These are phyloP conservation scores for Salix brachista DNA, from an alignment of 345 rosid species.

Conservation along the genomic window DNA sequence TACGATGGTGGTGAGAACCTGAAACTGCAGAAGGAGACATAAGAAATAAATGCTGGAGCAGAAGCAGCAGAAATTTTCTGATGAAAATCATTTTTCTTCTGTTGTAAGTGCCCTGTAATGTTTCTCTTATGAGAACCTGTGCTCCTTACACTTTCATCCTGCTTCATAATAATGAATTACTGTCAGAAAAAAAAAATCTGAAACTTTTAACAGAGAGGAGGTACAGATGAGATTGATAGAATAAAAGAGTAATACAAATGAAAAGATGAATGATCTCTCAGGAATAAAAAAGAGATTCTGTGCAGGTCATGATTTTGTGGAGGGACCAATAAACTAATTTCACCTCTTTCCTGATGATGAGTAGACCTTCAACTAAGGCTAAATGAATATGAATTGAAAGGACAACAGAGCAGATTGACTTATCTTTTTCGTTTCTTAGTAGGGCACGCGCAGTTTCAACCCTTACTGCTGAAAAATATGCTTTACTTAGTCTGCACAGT, in stretches of 20 bases:
- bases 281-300: conserved; percentile 9
- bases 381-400: conserved; percentile 6
- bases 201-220: not conserved
- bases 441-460: not conserved
- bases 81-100: conserved; percentile 17
- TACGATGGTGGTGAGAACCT: conserved; percentile 9
- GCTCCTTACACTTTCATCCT: not conserved
- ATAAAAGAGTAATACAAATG: not conserved
- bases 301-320: conserved; percentile 13
- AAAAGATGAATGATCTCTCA: conserved; percentile 1
- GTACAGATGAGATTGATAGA: not conserved
- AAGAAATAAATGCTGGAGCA: conserved; percentile 21
- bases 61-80: conserved; percentile 19
- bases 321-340: not conserved
- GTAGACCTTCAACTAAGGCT: conserved; percentile 25
- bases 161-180: conserved; percentile 5
- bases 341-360: conserved; percentile 17
- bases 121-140: not conserved
- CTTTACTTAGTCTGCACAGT: not conserved
- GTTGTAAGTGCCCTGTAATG: not conserved
- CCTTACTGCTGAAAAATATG: not conserved
- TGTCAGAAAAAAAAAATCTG: not conserved
- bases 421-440: not conserved
- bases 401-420: not conserved
- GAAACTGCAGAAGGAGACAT: conserved; percentile 8